Evolutionary conservation across 257 asterid genomes (phyloP), one percentile per base, ranked within the genome.

Genomic region (Solanum piurae): DNA sequence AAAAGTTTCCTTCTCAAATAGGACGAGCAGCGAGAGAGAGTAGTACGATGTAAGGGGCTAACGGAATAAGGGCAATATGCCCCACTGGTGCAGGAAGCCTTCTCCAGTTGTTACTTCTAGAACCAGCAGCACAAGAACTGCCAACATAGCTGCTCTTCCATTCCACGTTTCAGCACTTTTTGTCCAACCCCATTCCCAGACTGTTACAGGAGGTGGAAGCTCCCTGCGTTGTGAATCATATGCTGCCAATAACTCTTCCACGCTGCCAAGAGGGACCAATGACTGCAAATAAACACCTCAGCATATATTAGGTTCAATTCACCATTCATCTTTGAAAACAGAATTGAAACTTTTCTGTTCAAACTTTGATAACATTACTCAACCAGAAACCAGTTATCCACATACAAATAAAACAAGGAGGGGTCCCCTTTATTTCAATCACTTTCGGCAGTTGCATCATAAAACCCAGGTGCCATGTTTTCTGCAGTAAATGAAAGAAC

Each of bases 101-200:
- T 97, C 93, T 36, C 98, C 99, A 66, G 99, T 94, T 44, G 98
- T 94, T 76, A 97, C 98, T 91, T 97, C 99, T 18, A 95, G 95
- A 52, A 95, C 93, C 46, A 97, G 94, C 83, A 95, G 93, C 85
- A 93, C 92, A 77, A 95, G 93, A 72, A 97, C 98, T 4, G 99
- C 99, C 91, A 97, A 89, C 99, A 97, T 97, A 79, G 99, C 99
- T 42, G 97, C 98, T 90, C 99, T 94, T 86, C 99, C 99, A 20
- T 97, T 97, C 99, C 99, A 95, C 58, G 99, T 97, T 90, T 97
- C 99, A 60, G 99, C 99, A 90, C 98, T 97, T 95, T 94, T 97
- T 16, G 99, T 97, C 99, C 98, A 97, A 86, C 99, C 99, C 99
- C 99, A 97, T 89, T 97, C 92, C 99, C 99, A 97, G 73, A 97